Conservation (phyloP, 2,329 filamentous ascomycete genomes). For the Lachnellula occidentalis region DNA sequence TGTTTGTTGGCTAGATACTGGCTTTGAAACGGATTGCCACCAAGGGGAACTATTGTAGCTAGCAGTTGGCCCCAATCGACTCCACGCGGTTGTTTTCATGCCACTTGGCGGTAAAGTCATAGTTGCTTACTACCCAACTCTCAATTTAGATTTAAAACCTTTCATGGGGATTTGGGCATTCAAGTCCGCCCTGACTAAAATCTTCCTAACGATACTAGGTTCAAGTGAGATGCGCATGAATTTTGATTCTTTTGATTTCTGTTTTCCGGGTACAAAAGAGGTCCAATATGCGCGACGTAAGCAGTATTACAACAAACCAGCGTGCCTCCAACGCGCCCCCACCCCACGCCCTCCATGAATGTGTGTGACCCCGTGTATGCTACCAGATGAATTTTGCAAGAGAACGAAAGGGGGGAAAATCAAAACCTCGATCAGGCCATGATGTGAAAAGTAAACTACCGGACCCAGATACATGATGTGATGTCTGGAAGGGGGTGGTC, state of each 20-base stretch:
- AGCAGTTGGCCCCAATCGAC: too few relatives aligned
- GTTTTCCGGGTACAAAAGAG: background rate
- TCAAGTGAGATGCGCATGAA: too few relatives aligned
- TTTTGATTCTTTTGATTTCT: background rate
- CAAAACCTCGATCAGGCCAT: background rate
- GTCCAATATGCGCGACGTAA: background rate
- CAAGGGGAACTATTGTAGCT: too few relatives aligned
- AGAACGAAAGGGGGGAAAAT: conserved; percentile 1
- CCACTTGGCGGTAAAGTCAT: too few relatives aligned
- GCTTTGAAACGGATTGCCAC: too few relatives aligned
- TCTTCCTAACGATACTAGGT: too few relatives aligned
- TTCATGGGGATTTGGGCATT: too few relatives aligned
- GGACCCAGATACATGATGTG: background rate
- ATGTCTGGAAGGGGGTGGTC: conserved; percentile 5
- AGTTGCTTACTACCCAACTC: too few relatives aligned
- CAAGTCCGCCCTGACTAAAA: too few relatives aligned
- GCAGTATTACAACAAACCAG: background rate
- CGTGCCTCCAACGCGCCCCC: background rate
- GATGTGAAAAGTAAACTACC: conserved; percentile 4
- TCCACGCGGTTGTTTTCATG: too few relatives aligned
- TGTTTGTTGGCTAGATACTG: too few relatives aligned
- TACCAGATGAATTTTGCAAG: conserved; percentile 18
- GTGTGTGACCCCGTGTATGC: conserved; percentile 21
- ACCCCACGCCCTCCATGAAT: conserved; percentile 1
- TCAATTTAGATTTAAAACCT: too few relatives aligned